Percentiles rank a stretch among this genome's conserved stretches.
Evolutionary conservation across 345 rosid genomes (phyloP).

Genomic region (Trapa bicornis): DNA sequence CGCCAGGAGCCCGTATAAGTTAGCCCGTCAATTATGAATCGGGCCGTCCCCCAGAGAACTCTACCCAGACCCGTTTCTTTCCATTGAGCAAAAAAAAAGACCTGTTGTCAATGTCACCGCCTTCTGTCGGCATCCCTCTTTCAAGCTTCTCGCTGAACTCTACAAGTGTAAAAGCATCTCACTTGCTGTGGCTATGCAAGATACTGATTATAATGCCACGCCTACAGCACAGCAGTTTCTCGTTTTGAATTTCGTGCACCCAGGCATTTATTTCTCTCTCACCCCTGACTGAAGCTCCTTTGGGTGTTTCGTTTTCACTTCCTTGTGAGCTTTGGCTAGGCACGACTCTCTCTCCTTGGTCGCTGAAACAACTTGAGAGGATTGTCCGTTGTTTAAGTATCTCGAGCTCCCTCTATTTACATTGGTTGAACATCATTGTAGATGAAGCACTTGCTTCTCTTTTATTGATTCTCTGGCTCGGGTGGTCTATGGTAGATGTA

Average conservation of each 20-base stretch:
- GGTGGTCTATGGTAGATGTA: too few relatives aligned
- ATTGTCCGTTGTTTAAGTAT: not conserved
- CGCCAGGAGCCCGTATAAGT: too few relatives aligned
- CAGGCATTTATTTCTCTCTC: slow-evolving; percentile 4
- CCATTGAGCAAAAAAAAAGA: too few relatives aligned
- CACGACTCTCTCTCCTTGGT: not conserved
- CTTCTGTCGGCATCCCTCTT: too few relatives aligned
- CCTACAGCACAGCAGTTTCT: not conserved
- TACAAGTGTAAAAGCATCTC: not conserved
- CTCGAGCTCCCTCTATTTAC: not conserved
- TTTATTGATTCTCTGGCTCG: not conserved
- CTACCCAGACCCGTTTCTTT: too few relatives aligned
- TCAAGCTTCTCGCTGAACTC: too few relatives aligned
- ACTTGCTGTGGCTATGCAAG: not conserved
- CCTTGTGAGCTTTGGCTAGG: not conserved
- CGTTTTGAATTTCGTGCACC: not conserved
- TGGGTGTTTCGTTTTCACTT: slow-evolving; percentile 4
- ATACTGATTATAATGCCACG: not conserved
- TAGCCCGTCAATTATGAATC: too few relatives aligned
- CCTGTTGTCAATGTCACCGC: too few relatives aligned
- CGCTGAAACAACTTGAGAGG: not conserved
- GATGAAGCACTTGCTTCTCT: not conserved
- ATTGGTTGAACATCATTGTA: not conserved
- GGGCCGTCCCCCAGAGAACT: too few relatives aligned
- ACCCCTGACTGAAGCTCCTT: not conserved